Percentiles rank a stretch among this genome's conserved stretches.
Conservation (phyloP, 768 basidiomycete genomes). For the Dioszegia hungarica region DNA sequence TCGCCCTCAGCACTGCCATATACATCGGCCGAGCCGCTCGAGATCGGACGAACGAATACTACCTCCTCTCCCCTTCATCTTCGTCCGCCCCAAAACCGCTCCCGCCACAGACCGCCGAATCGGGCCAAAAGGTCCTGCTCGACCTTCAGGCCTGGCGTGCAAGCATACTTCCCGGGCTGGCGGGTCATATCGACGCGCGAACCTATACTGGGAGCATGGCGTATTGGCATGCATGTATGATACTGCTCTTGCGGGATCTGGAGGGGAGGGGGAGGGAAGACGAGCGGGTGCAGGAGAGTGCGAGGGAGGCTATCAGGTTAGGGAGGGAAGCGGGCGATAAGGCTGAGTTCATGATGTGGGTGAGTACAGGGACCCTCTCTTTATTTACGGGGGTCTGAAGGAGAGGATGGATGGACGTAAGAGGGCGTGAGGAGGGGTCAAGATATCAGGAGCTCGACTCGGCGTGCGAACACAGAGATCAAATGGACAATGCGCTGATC, state of each 20-base stretch:
- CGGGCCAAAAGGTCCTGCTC: conserved; percentile 1
- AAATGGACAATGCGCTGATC: neutral
- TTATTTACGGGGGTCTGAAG: too few relatives aligned
- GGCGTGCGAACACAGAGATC: too few relatives aligned
- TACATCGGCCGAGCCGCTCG: conserved; percentile 6
- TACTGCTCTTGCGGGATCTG: conserved; percentile 11
- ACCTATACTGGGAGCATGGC: conserved; percentile 15
- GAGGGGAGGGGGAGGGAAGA: neutral
- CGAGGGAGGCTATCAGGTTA: conserved; percentile 11
- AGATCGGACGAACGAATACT: conserved; percentile 5
- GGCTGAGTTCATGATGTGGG: conserved; percentile 29
- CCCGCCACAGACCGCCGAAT: neutral
- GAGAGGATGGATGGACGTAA: too few relatives aligned
- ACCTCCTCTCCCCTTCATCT: neutral
- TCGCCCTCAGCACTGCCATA: neutral
- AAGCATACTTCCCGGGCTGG: neutral
- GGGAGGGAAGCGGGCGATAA: conserved; percentile 23
- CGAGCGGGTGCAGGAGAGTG: conserved; percentile 12
- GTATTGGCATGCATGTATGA: conserved; percentile 21
- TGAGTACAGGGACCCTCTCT: conserved; percentile 14
- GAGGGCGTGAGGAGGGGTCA: too few relatives aligned
- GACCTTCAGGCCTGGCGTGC: neutral
- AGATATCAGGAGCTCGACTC: too few relatives aligned
- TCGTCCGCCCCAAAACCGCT: neutral
- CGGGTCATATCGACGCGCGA: neutral